Evolutionary conservation across 73 alveolate genomes (phyloP).

Genomic region (Uronychia setigera): DNA sequence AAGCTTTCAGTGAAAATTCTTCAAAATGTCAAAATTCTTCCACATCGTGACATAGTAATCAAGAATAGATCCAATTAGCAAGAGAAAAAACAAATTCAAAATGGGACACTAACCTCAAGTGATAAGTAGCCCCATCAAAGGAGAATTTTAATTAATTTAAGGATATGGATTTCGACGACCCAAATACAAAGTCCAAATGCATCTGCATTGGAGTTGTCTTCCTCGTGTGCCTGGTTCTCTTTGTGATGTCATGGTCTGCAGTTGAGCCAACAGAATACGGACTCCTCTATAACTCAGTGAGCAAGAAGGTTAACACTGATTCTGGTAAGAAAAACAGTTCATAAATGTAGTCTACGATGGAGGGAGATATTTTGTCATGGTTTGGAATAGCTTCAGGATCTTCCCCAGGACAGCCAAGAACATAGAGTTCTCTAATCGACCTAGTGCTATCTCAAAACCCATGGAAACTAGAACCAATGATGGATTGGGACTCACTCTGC

Average conservation of each 20-base stretch:
- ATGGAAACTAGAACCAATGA: conserved; percentile 75
- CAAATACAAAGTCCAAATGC: no score
- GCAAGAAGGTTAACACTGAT: conserved; percentile 50
- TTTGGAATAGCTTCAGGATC: conserved; percentile 68
- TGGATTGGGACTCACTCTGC: conserved; percentile 70
- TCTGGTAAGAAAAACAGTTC: not conserved
- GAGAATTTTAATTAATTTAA: no score
- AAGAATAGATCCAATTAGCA: no score
- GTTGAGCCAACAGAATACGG: conserved; percentile 76
- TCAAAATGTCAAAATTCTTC: no score
- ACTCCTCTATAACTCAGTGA: conserved; percentile 58
- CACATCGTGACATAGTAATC: no score
- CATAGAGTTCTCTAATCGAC: conserved; percentile 79
- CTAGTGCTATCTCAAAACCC: conserved; percentile 67
- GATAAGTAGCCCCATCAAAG: no score
- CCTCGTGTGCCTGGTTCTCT: not conserved
- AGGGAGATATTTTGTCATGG: conserved; percentile 83
- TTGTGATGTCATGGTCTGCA: not conserved
- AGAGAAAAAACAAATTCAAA: no score
- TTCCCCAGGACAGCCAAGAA: conserved; percentile 80
- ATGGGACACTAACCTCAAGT: no score
- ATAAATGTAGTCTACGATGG: conserved; percentile 64
- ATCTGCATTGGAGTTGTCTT: no score
- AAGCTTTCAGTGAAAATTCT: no score
- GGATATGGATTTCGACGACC: no score